These are phyloP conservation scores for Aureobasidium leucospermi DNA, from an alignment of 2,329 filamentous ascomycete genomes.

Conservation along the genomic window DNA sequence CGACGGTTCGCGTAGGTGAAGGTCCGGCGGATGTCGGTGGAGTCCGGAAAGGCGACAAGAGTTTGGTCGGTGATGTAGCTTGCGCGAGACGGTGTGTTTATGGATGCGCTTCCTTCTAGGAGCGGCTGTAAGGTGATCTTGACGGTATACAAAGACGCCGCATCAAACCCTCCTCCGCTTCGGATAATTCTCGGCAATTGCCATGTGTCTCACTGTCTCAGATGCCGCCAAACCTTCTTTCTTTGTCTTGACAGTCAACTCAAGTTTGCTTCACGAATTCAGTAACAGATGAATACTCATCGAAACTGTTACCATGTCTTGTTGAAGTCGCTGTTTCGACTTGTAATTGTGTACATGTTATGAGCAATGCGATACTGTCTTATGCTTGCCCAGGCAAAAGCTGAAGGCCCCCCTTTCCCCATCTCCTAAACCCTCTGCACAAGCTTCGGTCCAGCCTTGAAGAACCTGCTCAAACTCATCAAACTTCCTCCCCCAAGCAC, in stretches of 20 bases:
- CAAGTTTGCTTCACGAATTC: no score
- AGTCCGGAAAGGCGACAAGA: neutral
- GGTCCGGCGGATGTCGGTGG: neutral
- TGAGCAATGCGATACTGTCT: neutral
- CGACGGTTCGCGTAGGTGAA: neutral
- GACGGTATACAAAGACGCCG: constrained; percentile 7
- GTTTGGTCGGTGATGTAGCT: neutral
- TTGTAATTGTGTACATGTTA: neutral
- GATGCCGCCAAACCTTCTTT: no score
- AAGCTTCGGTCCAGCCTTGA: constrained; percentile 23
- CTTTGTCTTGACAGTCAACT: no score
- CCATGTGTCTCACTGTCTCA: neutral
- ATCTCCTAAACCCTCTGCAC: constrained; percentile 18
- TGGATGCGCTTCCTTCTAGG: neutral
- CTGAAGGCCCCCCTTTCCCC: no score
- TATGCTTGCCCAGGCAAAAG: neutral
- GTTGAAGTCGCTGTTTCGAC: neutral
- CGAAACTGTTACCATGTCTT: neutral
- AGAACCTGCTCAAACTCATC: constrained; percentile 21
- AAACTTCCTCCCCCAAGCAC: constrained; percentile 21
- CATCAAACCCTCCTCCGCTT: neutral
- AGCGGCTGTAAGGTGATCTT: neutral
- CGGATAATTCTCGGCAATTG: neutral
- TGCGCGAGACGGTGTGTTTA: neutral
- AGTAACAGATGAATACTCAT: no score